Base-by-base conservation (phyloP, 306 rosid species). In the Medicago arabica region DNA sequence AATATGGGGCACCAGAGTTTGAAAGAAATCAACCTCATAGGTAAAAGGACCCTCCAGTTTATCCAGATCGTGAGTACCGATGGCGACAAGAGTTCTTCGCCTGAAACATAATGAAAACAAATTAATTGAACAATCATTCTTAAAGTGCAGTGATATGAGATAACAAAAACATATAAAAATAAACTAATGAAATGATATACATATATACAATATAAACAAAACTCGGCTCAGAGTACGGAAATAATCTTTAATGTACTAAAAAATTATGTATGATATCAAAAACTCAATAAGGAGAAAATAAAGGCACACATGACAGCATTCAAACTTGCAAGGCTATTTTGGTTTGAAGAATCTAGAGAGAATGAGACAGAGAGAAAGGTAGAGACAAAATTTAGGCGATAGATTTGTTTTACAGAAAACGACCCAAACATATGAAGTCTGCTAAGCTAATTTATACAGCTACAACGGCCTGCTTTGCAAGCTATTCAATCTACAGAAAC, bases 41-140 rank as follows among this genome's bases (percentile, higher is more conserved):
- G 97, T 85, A 82, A 92, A 95, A 51, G 98, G 98, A 66, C 86
- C 83, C 76, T 87, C 84, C 78, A 95, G 78, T 62, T 79, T 90
- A 74, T 95, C 98, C 85, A 95, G 83, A 81, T 95, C 98, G 78
- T 95, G 98, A 71, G 98, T 95, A 59, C 98, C 98, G 69, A 95
- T 95, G 59, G 98, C 98, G 75, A 92, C 98, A 9, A 95, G 91
- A n/a, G 97, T 90, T 88, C 98, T 89, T 81, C 93, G 87, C 83
- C 98, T 93, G 77, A 62, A 78, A 65, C 6, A 65, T 50, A 44
- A 54, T 44, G 68, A 41, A 75, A 70, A 80, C 25, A 71, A n/a
- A 58, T 66, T 39, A 60, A 69, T 7, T 15, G 63, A 81, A 41
- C 14, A 71, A 72, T 34, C 41, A 17, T 23, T 62, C 25, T 3